Conservation (phyloP, 306 rosid genomes). For the Parietaria judaica region DNA sequence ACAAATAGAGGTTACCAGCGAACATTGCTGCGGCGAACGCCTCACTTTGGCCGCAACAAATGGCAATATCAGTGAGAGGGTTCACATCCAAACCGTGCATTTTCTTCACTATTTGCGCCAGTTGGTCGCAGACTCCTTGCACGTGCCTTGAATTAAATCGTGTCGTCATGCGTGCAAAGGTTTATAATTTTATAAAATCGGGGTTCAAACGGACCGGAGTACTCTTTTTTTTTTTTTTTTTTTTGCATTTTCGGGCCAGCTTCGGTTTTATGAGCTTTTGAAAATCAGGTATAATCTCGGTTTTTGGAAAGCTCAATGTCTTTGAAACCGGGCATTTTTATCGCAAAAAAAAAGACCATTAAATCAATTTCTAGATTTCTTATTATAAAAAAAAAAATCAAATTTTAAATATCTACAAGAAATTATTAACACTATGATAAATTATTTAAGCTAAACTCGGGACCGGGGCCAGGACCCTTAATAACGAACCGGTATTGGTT, state of each 20-base stretch:
- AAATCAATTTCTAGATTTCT: no score
- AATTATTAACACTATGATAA: no score
- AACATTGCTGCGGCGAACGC: slow-evolving; percentile 63
- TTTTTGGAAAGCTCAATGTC: no score
- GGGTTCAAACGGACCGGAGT: no score
- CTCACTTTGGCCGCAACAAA: slow-evolving; percentile 83
- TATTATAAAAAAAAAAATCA: no score
- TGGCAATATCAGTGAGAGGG: slow-evolving; percentile 66
- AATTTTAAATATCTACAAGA: no score
- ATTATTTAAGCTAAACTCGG: background rate
- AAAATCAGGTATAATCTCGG: no score
- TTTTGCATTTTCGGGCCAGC: no score
- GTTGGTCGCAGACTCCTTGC: slow-evolving; percentile 59
- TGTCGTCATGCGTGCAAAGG: background rate
- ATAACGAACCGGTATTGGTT: slow-evolving; percentile 59
- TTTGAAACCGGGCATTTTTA: no score
- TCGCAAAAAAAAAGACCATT: no score
- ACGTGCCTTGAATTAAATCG: slow-evolving; percentile 43
- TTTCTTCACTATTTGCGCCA: slow-evolving; percentile 41
- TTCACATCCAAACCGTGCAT: slow-evolving; percentile 63
- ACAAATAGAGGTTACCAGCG: slow-evolving; percentile 32
- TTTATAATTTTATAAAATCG: background rate
- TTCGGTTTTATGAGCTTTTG: no score
- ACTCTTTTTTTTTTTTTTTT: no score
- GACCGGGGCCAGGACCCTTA: background rate